Evolutionary conservation across 1,139 yeast species (phyloP).

Genomic region (Debaryomyces psychrophilus): DNA sequence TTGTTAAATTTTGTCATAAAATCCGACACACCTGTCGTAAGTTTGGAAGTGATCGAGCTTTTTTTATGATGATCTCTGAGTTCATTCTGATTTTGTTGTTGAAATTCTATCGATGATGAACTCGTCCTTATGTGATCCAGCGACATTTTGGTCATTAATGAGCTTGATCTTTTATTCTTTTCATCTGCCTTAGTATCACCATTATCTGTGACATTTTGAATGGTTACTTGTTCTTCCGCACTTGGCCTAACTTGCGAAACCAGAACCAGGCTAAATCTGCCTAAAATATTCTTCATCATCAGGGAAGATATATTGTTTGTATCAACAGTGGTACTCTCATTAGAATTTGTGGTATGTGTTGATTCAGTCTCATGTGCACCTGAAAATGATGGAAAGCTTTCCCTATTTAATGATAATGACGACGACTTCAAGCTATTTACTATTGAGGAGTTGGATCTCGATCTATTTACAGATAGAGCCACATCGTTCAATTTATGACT

Average conservation of each 20-base stretch:
- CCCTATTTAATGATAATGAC: conserved; percentile 23
- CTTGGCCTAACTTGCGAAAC: conserved; percentile 23
- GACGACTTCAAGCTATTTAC: conserved; percentile 24
- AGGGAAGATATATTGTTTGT: conserved; percentile 23
- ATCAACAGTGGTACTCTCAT: conserved; percentile 13
- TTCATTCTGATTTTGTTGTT: background rate
- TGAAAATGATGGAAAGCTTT: conserved; percentile 32
- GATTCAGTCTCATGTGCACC: conserved; percentile 18
- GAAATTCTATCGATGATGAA: conserved; percentile 40
- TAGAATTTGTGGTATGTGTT: conserved; percentile 15
- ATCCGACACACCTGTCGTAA: conserved; percentile 44
- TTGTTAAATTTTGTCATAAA: conserved; percentile 46
- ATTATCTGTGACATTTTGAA: conserved; percentile 12
- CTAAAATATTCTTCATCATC: conserved; percentile 43
- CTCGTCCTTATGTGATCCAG: conserved; percentile 42
- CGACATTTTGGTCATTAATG: conserved; percentile 34
- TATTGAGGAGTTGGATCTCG: conserved; percentile 38
- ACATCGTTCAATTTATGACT: conserved; percentile 34
- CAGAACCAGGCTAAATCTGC: conserved; percentile 36
- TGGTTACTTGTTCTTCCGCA: conserved; percentile 8
- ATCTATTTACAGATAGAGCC: conserved; percentile 21
- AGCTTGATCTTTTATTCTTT: conserved; percentile 26
- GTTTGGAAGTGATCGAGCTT: conserved; percentile 43
- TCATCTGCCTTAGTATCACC: conserved; percentile 5
- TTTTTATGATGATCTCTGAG: conserved; percentile 21